Conservation (phyloP, 1,139 yeast species). For the Pichia sp. region DNA sequence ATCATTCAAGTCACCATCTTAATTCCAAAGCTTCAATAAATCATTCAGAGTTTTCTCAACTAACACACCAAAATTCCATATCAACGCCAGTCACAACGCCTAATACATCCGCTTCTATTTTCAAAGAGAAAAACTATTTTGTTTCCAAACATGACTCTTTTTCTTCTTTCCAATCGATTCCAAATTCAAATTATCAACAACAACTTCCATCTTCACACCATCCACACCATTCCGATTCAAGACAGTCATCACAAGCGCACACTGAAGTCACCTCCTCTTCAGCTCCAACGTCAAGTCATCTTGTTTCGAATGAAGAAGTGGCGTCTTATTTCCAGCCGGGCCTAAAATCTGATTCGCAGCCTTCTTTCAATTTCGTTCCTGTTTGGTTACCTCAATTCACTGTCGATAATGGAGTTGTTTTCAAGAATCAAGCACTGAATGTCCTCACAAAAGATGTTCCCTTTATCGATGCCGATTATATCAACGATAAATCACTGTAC, state of each 20-base stretch:
- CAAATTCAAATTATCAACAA: no score
- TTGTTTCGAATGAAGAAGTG: slow-evolving; percentile 33
- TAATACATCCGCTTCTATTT: not conserved
- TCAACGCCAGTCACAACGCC: slow-evolving; percentile 7
- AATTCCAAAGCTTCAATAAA: not conserved
- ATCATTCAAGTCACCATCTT: not conserved
- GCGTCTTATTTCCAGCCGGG: slow-evolving; percentile 41
- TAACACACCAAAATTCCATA: slow-evolving; percentile 2
- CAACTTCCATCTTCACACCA: no score
- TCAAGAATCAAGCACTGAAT: slow-evolving; percentile 57
- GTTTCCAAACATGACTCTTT: slow-evolving; percentile 15
- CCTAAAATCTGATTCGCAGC: slow-evolving; percentile 34
- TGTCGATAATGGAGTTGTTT: slow-evolving; percentile 53
- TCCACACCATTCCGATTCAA: slow-evolving; percentile 9
- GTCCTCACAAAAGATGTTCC: slow-evolving; percentile 60
- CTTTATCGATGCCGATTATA: slow-evolving; percentile 37
- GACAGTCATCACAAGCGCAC: slow-evolving; percentile 19
- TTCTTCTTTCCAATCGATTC: slow-evolving; percentile 5
- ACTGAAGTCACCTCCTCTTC: slow-evolving; percentile 15
- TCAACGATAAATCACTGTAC: slow-evolving; percentile 34
- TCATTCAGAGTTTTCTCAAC: not conserved
- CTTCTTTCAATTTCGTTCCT: slow-evolving; percentile 31
- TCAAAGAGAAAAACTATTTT: slow-evolving; percentile 16
- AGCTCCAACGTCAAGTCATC: slow-evolving; percentile 17
- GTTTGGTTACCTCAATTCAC: slow-evolving; percentile 60